Conservation (phyloP, 2,329 filamentous ascomycete genomes). For the Penicillium paneum region DNA sequence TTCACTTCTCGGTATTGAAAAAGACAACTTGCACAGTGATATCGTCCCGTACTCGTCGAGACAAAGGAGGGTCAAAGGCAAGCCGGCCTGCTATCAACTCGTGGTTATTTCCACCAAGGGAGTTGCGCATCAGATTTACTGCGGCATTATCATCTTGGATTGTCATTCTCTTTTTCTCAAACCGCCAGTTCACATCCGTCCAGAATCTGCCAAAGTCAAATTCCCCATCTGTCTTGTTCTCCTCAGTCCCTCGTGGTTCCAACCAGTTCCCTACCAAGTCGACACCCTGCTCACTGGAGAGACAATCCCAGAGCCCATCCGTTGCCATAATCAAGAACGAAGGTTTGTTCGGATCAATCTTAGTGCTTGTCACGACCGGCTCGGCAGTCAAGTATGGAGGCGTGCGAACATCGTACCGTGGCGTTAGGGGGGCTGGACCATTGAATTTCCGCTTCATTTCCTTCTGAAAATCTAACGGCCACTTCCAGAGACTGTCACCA, state of each 20-base stretch:
- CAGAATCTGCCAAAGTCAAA: constrained; percentile 25
- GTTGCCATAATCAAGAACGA: constrained; percentile 65
- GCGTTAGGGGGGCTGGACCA: constrained; percentile 45
- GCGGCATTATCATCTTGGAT: constrained; percentile 54
- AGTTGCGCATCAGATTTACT: constrained; percentile 52
- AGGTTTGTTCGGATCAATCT: constrained; percentile 46
- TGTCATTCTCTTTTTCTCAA: constrained; percentile 46
- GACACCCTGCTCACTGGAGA: constrained; percentile 58
- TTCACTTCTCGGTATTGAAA: constrained; percentile 14
- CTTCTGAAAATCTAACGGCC: constrained; percentile 51
- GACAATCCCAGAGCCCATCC: constrained; percentile 65
- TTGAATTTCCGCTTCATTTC: constrained; percentile 32
- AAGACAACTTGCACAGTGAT: constrained; percentile 52
- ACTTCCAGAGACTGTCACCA: constrained; percentile 68
- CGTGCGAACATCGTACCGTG: constrained; percentile 39
- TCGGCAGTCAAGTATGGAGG: constrained; percentile 68
- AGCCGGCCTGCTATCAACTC: constrained; percentile 33
- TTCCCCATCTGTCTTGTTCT: constrained; percentile 14
- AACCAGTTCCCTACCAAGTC: constrained; percentile 58
- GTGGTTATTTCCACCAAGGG: constrained; percentile 49
- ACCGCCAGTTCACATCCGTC: constrained; percentile 27
- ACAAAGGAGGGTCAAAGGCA: constrained; percentile 25
- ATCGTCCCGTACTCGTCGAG: constrained; percentile 48
- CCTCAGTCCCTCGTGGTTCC: constrained; percentile 32
- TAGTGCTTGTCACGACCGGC: constrained; percentile 60